These are phyloP conservation scores for Fusarium sarcochroum DNA, from an alignment of 2,329 filamentous ascomycete species.

Conservation along the genomic window DNA sequence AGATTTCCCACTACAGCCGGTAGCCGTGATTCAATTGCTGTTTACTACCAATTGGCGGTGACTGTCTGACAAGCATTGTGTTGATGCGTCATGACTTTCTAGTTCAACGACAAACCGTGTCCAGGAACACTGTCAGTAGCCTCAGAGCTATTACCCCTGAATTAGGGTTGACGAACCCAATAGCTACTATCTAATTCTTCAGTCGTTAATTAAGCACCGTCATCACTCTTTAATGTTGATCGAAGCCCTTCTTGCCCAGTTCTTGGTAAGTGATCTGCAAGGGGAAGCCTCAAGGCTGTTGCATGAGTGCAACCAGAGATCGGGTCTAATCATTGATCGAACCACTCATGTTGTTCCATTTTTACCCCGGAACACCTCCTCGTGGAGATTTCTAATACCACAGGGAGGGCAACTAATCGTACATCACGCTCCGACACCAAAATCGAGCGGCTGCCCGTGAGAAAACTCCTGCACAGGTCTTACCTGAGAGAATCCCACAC, in stretches of 20 bases:
- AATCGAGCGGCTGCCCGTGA: conserved; percentile 8
- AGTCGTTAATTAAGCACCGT: not conserved
- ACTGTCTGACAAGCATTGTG: not conserved
- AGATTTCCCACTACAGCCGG: not conserved
- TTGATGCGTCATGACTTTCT: conserved; percentile 15
- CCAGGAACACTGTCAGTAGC: not conserved
- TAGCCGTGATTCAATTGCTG: no score
- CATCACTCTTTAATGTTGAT: conserved; percentile 1
- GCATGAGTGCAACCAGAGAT: not conserved
- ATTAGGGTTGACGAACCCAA: not conserved
- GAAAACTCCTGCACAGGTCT: conserved; percentile 13
- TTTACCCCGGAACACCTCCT: not conserved
- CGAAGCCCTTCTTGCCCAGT: not conserved
- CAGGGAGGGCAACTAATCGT: not conserved
- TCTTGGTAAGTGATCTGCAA: not conserved
- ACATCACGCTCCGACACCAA: not conserved
- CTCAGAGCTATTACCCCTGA: not conserved
- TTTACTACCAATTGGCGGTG: not conserved
- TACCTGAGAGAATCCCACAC: conserved; percentile 8
- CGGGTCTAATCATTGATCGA: conserved; percentile 9
- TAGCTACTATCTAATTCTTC: not conserved
- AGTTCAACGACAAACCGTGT: not conserved
- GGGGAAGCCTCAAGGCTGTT: not conserved
- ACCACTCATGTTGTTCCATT: not conserved
- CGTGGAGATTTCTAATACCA: not conserved